phyloP scores from a whole-genome alignment of 306 rosid species.

The Cicer cuneatum region DNA sequence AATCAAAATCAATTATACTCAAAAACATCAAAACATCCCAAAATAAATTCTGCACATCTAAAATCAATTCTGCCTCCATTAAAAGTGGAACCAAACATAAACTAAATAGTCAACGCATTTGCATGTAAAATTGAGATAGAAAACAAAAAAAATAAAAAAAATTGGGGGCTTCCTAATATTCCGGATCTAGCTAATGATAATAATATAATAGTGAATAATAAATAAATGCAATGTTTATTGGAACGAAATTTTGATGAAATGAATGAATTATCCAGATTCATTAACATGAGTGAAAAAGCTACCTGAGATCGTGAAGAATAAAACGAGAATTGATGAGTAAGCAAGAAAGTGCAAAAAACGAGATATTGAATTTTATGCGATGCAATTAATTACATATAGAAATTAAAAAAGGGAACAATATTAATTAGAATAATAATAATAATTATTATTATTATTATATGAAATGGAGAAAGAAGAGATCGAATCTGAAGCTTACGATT shows the following conservation, averaged over 20 bases:
- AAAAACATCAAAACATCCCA: no score
- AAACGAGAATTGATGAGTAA: not conserved
- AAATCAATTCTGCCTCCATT: no score
- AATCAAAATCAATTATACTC: no score
- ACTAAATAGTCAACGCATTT: not conserved
- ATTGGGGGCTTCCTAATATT: conserved; percentile 19
- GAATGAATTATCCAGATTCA: conserved; percentile 10
- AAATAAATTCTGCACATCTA: no score
- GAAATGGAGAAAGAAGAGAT: not conserved
- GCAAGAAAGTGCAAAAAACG: not conserved
- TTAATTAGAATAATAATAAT: not conserved
- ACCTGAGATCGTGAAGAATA: conserved; percentile 42
- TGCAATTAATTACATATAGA: conserved; percentile 7
- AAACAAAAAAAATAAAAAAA: not conserved
- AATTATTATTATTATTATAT: no score
- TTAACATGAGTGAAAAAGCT: conserved; percentile 23
- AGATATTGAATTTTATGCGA: not conserved
- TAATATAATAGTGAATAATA: not conserved
- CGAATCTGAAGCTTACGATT: conserved; percentile 42
- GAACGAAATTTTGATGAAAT: not conserved
- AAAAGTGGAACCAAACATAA: no score
- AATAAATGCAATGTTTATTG: not conserved
- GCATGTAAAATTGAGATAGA: conserved; percentile 38
- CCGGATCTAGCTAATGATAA: conserved; percentile 36
- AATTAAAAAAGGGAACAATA: not conserved